Evolutionary conservation across 108 stramenopile genomes (phyloP).

Genomic region (Nannochloropsis salina): DNA sequence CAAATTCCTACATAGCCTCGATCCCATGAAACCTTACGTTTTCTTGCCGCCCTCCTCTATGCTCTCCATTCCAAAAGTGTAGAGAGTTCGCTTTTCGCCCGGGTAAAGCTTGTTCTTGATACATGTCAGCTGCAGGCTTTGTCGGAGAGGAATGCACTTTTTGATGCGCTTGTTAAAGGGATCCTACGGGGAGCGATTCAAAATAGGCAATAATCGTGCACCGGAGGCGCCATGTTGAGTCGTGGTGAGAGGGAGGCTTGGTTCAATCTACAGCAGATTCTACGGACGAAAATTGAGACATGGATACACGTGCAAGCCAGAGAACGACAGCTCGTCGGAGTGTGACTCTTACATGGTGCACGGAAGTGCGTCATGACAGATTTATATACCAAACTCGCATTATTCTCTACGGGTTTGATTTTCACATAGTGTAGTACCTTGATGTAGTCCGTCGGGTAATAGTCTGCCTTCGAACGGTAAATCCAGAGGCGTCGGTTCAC

Average conservation of each 20-base stretch:
- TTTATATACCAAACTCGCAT: too few relatives aligned
- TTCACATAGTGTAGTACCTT: background rate
- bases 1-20: too few relatives aligned
- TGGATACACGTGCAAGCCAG: too few relatives aligned
- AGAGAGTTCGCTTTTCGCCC: background rate
- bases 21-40: background rate
- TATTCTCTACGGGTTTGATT: too few relatives aligned
- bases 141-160: background rate
- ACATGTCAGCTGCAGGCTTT: background rate
- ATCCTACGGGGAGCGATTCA: background rate
- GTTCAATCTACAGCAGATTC: too few relatives aligned
- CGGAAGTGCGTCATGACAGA: too few relatives aligned
- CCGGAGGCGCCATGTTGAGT: too few relatives aligned
- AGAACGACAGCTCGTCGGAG: too few relatives aligned
- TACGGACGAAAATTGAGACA: too few relatives aligned
- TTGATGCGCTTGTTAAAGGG: conserved; percentile 14
- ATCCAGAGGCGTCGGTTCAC: background rate
- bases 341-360: too few relatives aligned
- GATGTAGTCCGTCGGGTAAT: background rate
- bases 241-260: too few relatives aligned
- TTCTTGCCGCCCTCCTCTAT: background rate
- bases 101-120: background rate
- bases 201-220: too few relatives aligned
- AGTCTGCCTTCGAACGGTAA: background rate
- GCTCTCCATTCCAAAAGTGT: background rate